Conservation (phyloP, 805 yeast genomes). For the Saccharomyces eubayanus region DNA sequence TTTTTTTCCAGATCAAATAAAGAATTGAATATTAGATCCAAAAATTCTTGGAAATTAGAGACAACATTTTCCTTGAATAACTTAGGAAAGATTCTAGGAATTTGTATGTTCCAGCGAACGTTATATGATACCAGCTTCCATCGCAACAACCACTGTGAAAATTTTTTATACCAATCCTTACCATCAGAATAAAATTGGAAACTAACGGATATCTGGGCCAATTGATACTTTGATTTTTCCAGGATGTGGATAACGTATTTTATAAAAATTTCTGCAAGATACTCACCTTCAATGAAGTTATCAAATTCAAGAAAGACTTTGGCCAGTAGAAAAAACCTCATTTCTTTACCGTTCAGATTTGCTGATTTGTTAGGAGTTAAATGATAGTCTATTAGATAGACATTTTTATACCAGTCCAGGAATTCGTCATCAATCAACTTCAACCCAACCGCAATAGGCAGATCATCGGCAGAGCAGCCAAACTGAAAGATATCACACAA, state of each 20-base stretch:
- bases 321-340: constrained; percentile 26
- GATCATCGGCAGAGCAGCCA: constrained; percentile 10
- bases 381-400: constrained; percentile 20
- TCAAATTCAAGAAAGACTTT: constrained; percentile 32
- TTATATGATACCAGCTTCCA: constrained; percentile 35
- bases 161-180: constrained; percentile 28
- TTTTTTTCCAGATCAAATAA: constrained; percentile 23
- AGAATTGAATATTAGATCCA: constrained; percentile 30
- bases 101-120: constrained; percentile 33
- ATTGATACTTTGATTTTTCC: constrained; percentile 35
- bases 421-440: constrained; percentile 28
- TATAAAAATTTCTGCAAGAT: constrained; percentile 29
- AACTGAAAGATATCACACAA: constrained; percentile 19
- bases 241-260: constrained; percentile 28
- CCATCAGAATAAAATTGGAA: constrained; percentile 18
- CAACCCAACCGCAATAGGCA: constrained; percentile 19
- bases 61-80: constrained; percentile 19
- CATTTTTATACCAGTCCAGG: constrained; percentile 19
- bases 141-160: constrained; percentile 31
- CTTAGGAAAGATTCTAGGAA: constrained; percentile 28
- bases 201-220: constrained; percentile 32
- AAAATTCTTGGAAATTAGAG: constrained; percentile 27
- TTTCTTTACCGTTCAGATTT: constrained; percentile 14
- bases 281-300: constrained; percentile 33
- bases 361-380: constrained; percentile 13